These are phyloP conservation scores for Fusarium solani-melongenae DNA, from an alignment of 2,329 filamentous ascomycete species.

Conservation along the genomic window DNA sequence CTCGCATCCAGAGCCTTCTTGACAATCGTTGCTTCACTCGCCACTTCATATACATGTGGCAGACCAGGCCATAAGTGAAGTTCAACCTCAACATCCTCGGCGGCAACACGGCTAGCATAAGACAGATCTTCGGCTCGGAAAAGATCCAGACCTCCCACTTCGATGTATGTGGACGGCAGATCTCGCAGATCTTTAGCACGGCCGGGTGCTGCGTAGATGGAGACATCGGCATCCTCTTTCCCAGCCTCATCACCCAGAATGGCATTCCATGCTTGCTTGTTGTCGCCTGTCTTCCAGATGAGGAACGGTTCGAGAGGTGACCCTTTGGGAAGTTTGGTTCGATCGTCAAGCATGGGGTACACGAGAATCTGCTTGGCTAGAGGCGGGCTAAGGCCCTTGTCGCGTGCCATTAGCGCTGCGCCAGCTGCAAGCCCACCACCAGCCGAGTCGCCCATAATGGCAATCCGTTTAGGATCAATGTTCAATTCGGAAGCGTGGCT, in stretches of 20 bases:
- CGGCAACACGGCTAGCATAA: not conserved
- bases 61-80: not conserved
- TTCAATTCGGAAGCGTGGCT: conserved; percentile 32
- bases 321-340: conserved; percentile 19
- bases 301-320: not conserved
- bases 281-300: not conserved
- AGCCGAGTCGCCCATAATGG: conserved; percentile 37
- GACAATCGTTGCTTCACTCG: not conserved
- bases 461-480: conserved; percentile 35
- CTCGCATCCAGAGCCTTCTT: not conserved
- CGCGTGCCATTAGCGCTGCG: conserved; percentile 54
- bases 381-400: conserved; percentile 39
- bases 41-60: not conserved
- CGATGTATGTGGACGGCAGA: not conserved
- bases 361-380: conserved; percentile 48
- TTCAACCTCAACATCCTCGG: not conserved
- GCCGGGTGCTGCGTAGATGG: not conserved
- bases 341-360: conserved; percentile 50
- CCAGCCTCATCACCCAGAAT: not conserved
- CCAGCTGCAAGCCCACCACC: conserved; percentile 38
- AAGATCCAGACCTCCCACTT: not conserved
- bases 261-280: not conserved
- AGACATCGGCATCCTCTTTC: not conserved
- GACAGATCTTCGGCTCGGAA: not conserved
- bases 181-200: not conserved